These are phyloP conservation scores for Fusarium oxysporum DNA, from an alignment of 2,329 filamentous ascomycete species.

Conservation along the genomic window DNA sequence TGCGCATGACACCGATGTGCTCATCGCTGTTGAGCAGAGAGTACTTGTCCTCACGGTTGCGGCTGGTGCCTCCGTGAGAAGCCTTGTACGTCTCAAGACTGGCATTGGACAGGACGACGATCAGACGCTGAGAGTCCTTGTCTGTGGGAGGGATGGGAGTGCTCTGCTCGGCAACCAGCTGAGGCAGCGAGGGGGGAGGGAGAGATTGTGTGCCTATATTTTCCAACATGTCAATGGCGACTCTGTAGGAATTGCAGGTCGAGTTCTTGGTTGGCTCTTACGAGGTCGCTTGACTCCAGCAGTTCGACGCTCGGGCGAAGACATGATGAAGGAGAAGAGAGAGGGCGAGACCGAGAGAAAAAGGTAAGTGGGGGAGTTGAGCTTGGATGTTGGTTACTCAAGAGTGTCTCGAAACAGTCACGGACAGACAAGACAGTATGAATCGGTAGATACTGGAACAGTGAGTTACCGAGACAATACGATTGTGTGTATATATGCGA, in stretches of 20 bases:
- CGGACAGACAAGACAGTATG: conserved; percentile 4
- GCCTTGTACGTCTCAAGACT: conserved; percentile 98
- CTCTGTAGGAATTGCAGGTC: neutral
- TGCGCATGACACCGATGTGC: conserved; percentile 98
- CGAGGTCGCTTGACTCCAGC: conserved; percentile 58
- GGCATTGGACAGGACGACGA: conserved; percentile 96
- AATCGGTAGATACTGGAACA: neutral
- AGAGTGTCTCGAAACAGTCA: conserved; percentile 11
- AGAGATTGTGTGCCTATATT: conserved; percentile 88
- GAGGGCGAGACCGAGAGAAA: conserved; percentile 7
- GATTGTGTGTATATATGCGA: neutral
- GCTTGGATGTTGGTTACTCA: conserved; percentile 22
- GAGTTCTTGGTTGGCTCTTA: conserved; percentile 46
- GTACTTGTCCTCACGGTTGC: conserved; percentile 89
- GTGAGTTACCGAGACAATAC: neutral
- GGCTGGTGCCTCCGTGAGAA: conserved; percentile 76
- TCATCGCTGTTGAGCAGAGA: conserved; percentile 98
- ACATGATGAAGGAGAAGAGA: conserved; percentile 47
- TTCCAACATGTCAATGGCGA: conserved; percentile 32
- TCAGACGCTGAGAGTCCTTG: conserved; percentile 90
- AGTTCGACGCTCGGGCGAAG: conserved; percentile 54
- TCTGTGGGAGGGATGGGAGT: conserved; percentile 84
- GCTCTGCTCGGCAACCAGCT: conserved; percentile 93
- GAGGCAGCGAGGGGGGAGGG: conserved; percentile 88
- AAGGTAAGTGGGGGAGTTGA: conserved; percentile 11